Base-by-base conservation (phyloP, 2,329 filamentous ascomycete species). In the Apiospora saccharicola region DNA sequence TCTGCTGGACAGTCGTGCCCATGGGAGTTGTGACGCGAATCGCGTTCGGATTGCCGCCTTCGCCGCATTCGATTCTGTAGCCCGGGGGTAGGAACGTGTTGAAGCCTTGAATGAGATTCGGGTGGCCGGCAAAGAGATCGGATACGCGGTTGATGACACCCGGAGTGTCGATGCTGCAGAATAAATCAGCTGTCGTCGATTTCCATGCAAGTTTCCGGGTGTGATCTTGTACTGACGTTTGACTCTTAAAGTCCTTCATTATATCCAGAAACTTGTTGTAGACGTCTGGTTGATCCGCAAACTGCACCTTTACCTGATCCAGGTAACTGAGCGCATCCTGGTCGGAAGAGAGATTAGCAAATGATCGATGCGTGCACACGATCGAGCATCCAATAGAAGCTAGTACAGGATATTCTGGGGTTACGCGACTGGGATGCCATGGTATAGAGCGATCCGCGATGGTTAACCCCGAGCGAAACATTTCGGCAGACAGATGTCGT, bases 161-260 rank as follows among this genome's bases (percentile, higher is more conserved):
- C 0, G 96, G 96, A 0, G 96, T 99, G 81, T 99, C 96, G 78
- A 99, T 99, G 4, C 93, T 92, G 72, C 37, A 37, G 69, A 37
- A 49, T 22, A 30, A 24, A 26, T 26, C 37, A 49, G 64, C 26
- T 53, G 26, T 37, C 67, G 67, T 44, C 44, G 44, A 68, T 47
- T 68, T 71, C 44, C 70, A 72, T 68, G 73, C 71, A 67, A 53
- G 69, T 57, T 64, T 64, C 57, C 57, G 57, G 57, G 57, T 64
- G 57, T 41, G 57, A 64, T 68, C 69, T 71, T 69, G 24, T 46
- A 88, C 93, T 84, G 86, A 95, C 90, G 95, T 95, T 84, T 98
- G 96, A 78, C 95, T 98, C 84, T 99, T 99, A 82, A 99, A 99
- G 78, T 99, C 96, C 80, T 99, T 99, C 96, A 99, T 99, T 68